These are phyloP conservation scores for Heimioporus sp. DNA, from an alignment of 768 basidiomycete genomes.

Conservation along the genomic window DNA sequence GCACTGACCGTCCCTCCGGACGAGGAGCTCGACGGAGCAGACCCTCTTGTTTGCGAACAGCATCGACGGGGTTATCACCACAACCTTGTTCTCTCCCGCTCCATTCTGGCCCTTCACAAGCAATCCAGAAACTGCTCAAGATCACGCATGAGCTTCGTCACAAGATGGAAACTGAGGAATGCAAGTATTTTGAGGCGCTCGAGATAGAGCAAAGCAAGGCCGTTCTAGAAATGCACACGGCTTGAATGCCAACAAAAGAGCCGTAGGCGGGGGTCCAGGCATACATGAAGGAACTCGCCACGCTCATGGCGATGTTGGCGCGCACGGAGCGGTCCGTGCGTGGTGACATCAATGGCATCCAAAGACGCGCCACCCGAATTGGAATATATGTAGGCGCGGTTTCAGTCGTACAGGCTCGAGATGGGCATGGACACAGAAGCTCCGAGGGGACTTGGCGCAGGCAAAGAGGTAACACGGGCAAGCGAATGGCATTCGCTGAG, in stretches of 20 bases:
- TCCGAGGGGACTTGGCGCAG: slow-evolving; percentile 66
- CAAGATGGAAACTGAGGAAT: too few species aligned
- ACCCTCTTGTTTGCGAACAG: slow-evolving; percentile 34
- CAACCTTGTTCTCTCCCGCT: slow-evolving; percentile 86
- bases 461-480: slow-evolving; percentile 70
- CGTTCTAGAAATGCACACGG: too few species aligned
- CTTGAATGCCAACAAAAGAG: too few species aligned
- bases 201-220: too few species aligned
- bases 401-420: slow-evolving; percentile 77
- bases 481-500: slow-evolving; percentile 67
- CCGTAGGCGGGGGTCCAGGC: too few species aligned
- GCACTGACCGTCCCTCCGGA: too few species aligned
- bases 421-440: slow-evolving; percentile 72
- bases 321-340: too few species aligned
- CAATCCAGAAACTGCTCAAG: slow-evolving; percentile 51
- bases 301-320: too few species aligned
- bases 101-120: slow-evolving; percentile 76
- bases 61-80: slow-evolving; percentile 84
- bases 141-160: too few species aligned
- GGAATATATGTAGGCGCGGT: slow-evolving; percentile 71
- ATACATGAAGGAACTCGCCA: too few species aligned
- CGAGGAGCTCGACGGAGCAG: too few species aligned
- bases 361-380: slow-evolving; percentile 63
- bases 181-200: too few species aligned
- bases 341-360: not conserved